Percentiles rank a stretch among this genome's conserved stretches.
phyloP scores from a whole-genome alignment of 1,139 yeast genomes.

The Yamadazyma epiphylla region DNA sequence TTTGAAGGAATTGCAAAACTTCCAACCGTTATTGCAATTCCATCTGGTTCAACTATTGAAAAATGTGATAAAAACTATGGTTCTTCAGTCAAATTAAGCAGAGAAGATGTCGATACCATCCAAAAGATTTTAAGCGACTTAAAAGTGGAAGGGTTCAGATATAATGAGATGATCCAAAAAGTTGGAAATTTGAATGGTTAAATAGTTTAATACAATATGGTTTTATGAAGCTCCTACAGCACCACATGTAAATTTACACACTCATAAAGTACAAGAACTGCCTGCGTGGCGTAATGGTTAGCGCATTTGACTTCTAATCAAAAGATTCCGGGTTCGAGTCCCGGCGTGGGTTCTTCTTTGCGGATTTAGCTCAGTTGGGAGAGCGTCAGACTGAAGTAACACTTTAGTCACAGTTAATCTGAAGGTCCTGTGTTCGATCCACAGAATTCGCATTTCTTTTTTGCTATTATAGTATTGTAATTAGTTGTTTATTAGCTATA shows the following conservation, averaged over 20 bases:
- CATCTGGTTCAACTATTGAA: constrained; percentile 58
- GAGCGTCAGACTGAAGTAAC: constrained; percentile 81
- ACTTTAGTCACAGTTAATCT: constrained; percentile 47
- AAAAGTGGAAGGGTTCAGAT: constrained; percentile 15
- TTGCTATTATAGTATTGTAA: background rate
- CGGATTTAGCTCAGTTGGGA: constrained; percentile 74
- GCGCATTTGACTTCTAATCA: constrained; percentile 33
- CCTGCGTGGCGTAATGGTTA: constrained; percentile 30
- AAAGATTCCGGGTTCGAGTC: constrained; percentile 33
- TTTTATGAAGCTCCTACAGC: too few species aligned
- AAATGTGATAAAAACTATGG: constrained; percentile 60
- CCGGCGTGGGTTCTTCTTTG: constrained; percentile 24
- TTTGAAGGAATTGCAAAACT: constrained; percentile 33
- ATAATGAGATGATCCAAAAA: too few species aligned
- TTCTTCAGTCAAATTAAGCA: constrained; percentile 39
- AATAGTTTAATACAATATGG: too few species aligned
- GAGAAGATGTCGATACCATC: constrained; percentile 49
- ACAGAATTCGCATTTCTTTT: background rate
- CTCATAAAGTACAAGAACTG: too few species aligned
- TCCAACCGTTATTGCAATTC: constrained; percentile 69
- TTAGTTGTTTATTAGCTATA: background rate
- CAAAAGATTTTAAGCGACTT: constrained; percentile 29
- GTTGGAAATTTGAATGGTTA: too few species aligned
- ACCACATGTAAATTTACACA: too few species aligned
- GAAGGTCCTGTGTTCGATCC: constrained; percentile 95